Base-by-base conservation (phyloP, 192 early-diverging fungal species). In the Rhizophlyctis rosea region DNA sequence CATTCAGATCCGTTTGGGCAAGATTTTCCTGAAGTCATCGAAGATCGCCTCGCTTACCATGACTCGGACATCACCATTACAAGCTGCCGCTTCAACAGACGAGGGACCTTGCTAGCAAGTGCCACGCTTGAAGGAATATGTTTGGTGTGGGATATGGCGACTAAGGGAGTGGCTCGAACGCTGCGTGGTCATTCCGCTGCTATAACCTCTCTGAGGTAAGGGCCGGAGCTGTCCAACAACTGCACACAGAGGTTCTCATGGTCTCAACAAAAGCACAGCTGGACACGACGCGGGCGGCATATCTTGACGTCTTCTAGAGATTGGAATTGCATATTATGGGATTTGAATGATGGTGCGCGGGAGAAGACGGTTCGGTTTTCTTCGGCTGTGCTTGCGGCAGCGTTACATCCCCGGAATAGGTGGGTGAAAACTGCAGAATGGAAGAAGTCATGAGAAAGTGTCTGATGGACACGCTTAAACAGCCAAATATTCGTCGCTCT, bases 321-420 rank as follows among this genome's bases (percentile, higher is more conserved):
- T 34, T 90, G 91, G 76, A 86, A 81, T 31, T 91, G 91, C 59
- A 90, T 94, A 32, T 72, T 91, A 7, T 98, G 95, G 95, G 93
- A 98, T 70, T 60, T 95, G 48, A 61, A 81, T 16, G 68, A 76
- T 32, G 86, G 79, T 4, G 54, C 74, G 3, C 69, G 81, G 32
- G 69, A 76, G 50, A 57, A 81, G 28, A 84, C 78, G 3, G 77
- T 89, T 13, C 74, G 81, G 57, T 93, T 93, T 61, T 75, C 77
- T 35, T 88, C 89, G 0, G 79, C 87, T 1, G 76, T 94, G 7
- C 64, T 86, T 18, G 79, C 76, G 56, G 90, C 91, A 0, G 82
- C 86, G 39, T 78, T 94, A 69, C 90, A 94, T 65, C 91, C 94
- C 4, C 30, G 23, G 14, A 25, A 72, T 5, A 34, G 61, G 69